Evolutionary conservation across 2,329 filamentous ascomycete species (phyloP).

Genomic region (Diaporthe sp.): DNA sequence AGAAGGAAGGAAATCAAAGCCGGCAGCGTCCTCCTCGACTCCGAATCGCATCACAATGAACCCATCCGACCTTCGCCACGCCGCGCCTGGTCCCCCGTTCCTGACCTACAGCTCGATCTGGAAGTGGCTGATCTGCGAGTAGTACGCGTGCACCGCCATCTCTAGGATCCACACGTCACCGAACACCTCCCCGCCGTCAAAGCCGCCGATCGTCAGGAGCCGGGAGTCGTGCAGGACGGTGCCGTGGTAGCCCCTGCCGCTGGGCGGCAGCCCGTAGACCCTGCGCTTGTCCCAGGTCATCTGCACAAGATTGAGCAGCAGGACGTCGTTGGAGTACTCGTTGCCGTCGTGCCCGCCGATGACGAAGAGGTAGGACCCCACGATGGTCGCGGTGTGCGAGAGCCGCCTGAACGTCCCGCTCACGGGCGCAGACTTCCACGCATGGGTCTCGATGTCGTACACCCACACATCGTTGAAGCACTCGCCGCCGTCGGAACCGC

Average conservation of each 20-base stretch:
- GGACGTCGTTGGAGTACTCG: slow-evolving; percentile 77
- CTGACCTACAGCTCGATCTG: slow-evolving; percentile 71
- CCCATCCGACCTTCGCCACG: background rate
- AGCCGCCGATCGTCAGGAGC: slow-evolving; percentile 74
- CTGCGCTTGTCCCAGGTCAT: slow-evolving; percentile 80
- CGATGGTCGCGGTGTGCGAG: slow-evolving; percentile 77
- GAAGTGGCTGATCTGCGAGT: slow-evolving; percentile 80
- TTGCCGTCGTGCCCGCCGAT: slow-evolving; percentile 78
- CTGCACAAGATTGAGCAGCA: slow-evolving; percentile 77
- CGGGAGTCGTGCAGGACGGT: slow-evolving; percentile 75
- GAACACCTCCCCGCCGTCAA: slow-evolving; percentile 77
- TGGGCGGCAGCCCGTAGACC: slow-evolving; percentile 73
- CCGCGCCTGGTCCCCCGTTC: slow-evolving; percentile 9
- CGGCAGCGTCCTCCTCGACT: background rate
- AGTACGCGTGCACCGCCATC: slow-evolving; percentile 78
- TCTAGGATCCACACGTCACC: slow-evolving; percentile 76
- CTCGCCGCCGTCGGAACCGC: slow-evolving; percentile 77
- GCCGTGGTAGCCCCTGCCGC: slow-evolving; percentile 75
- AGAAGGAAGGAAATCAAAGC: slow-evolving; percentile 5
- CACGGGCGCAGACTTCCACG: slow-evolving; percentile 71
- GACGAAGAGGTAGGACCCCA: slow-evolving; percentile 78
- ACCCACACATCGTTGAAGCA: slow-evolving; percentile 82
- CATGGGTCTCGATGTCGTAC: slow-evolving; percentile 73
- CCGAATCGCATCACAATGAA: background rate
- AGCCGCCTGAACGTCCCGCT: slow-evolving; percentile 73